Percentiles rank a stretch among this genome's conserved stretches.
Conservation (phyloP, 2,329 filamentous ascomycete genomes). For the Thielaviopsis populi region DNA sequence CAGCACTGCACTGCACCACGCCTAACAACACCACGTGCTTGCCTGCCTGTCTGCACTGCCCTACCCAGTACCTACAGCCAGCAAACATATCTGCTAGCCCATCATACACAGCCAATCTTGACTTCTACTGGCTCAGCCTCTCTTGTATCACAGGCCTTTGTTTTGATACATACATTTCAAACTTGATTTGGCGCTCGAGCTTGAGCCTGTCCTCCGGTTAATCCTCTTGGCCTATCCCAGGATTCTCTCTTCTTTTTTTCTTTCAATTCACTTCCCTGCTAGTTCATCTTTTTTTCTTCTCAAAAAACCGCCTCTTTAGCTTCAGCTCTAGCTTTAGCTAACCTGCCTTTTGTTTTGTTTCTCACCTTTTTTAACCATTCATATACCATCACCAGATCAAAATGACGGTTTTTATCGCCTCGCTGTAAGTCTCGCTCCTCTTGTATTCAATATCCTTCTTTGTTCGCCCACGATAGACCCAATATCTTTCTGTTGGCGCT, state of each 20-base stretch:
- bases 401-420: slow-evolving; percentile 38
- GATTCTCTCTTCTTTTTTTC: background rate
- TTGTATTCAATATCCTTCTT: background rate
- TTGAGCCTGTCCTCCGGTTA: background rate
- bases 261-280: background rate
- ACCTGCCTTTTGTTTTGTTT: background rate
- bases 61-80: too few relatives aligned
- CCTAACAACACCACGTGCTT: background rate
- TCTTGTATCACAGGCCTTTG: background rate
- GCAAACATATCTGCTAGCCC: too few relatives aligned
- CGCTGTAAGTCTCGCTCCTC: slow-evolving; percentile 27
- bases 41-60: background rate
- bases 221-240: background rate
- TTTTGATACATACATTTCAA: background rate
- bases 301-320: background rate
- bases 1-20: too few relatives aligned
- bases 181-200: background rate
- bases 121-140: background rate
- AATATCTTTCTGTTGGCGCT: background rate
- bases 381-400: slow-evolving; percentile 19
- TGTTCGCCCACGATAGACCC: background rate
- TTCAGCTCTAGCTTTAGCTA: slow-evolving; percentile 1
- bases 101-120: background rate
- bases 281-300: background rate
- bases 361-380: background rate